phyloP scores from a whole-genome alignment of 805 yeast genomes.

The Metschnikowia colocasiae region DNA sequence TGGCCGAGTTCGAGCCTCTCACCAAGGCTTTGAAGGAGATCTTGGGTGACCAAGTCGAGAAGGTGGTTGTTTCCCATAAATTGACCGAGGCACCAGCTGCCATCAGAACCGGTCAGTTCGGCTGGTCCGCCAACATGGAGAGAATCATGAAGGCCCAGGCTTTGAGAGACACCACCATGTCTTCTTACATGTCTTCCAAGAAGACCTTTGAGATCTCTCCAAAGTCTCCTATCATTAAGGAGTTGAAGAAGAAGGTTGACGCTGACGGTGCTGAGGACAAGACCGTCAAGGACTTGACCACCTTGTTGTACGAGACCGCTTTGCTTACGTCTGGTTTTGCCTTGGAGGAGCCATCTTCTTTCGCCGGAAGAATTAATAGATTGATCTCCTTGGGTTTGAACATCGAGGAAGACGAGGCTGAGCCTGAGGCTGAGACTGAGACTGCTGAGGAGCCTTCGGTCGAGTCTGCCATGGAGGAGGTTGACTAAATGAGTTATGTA shows the following conservation, averaged over 20 bases:
- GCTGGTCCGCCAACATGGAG: slow-evolving; percentile 99
- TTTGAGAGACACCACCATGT: slow-evolving; percentile 96
- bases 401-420: slow-evolving; percentile 85
- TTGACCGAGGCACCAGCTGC: slow-evolving; percentile 99
- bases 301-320: slow-evolving; percentile 95
- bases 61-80: slow-evolving; percentile 97
- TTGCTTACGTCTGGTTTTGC: slow-evolving; percentile 98
- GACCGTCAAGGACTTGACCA: slow-evolving; percentile 96
- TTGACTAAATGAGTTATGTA: slow-evolving; percentile 57
- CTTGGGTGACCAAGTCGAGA: slow-evolving; percentile 98
- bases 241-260: slow-evolving; percentile 94
- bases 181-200: slow-evolving; percentile 99
- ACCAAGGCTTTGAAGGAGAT: slow-evolving; percentile 95
- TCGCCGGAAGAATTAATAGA: slow-evolving; percentile 97
- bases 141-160: slow-evolving; percentile 99
- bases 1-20: slow-evolving; percentile 86
- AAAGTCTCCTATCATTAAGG: slow-evolving; percentile 90
- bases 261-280: slow-evolving; percentile 97
- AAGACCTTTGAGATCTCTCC: slow-evolving; percentile 99
- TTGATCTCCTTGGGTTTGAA: slow-evolving; percentile 96
- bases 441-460: slow-evolving; percentile 46
- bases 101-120: slow-evolving; percentile 99
- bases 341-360: slow-evolving; percentile 96
- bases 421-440: slow-evolving; percentile 44
- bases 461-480: slow-evolving; percentile 94